Evolutionary conservation across 192 early-diverging fungal species (phyloP), one percentile per base, ranked within the genome.

Genomic region (Cladochytrium replicatum): DNA sequence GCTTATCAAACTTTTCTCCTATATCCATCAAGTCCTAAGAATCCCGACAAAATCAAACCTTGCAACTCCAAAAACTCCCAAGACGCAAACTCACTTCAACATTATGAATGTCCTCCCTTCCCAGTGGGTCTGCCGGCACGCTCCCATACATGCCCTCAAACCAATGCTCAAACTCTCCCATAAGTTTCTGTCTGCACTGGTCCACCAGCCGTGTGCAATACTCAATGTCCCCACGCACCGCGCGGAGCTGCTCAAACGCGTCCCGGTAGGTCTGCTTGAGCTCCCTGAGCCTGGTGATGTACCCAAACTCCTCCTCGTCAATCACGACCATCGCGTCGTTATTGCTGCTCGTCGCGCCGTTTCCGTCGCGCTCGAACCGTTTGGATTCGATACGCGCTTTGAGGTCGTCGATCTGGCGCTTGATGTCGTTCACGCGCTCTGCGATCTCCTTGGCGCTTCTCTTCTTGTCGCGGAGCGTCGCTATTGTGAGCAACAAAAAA

Each of bases 161-260:
- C 72, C 73, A 78, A 23, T 50, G 50, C 34, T 81, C 78, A 61
- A 81, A 81, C 41, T 80, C 78, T 5, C 48, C 29, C 70, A 81
- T 73, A 6, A 81, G 60, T 38, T 71, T 72, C 45, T 74, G 67
- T 11, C 78, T 48, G 48, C 69, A 80, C 48, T 66, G 71, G 43
- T 76, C 78, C 19, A 75, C 72, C 15, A 81, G 45, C n/a, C 60
- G 43, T 9, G 40, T 17, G 44, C 71, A 70, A 50, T 81, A 81
- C 22, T 57, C 68, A 24, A 81, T 61, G 25, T 81, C 78, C 22
- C 50, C 41, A 6, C 73, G 47, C 3, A 50, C 38, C 26, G 41
- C 40, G 22, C 61, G 52, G 6, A 80, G 46, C 21, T 24, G 11
- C 5, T 69, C 70, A 29, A 71, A 74, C 11, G 41, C 41, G 0